Conservation (phyloP, 148 eudicot genomes). For the Amaranthus hypochondriacus region DNA sequence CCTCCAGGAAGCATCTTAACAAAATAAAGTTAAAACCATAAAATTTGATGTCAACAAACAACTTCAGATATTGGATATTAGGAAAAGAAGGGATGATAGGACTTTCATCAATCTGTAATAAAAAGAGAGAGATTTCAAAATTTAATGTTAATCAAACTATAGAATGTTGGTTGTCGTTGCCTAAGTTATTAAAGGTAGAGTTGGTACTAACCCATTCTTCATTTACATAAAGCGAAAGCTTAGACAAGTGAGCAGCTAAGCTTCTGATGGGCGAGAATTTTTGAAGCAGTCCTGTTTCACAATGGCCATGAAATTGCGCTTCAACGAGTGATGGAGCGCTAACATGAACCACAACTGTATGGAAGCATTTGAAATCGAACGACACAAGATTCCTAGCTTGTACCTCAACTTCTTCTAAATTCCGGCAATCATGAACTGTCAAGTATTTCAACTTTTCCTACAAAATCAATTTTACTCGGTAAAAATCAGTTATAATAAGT, state of each 20-base stretch:
- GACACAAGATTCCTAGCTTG: slow-evolving; percentile 9
- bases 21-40: background rate
- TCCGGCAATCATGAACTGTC: background rate
- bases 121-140: background rate
- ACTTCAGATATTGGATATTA: slow-evolving; percentile 1
- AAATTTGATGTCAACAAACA: background rate
- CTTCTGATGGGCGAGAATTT: background rate
- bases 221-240: slow-evolving; percentile 11
- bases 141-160: background rate
- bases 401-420: background rate
- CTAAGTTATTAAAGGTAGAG: background rate
- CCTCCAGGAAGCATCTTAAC: background rate
- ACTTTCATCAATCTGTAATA: background rate
- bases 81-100: background rate
- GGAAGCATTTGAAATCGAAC: background rate
- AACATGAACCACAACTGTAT: background rate
- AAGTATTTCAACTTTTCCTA: slow-evolving; percentile 6
- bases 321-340: slow-evolving; percentile 1
- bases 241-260: slow-evolving; percentile 1
- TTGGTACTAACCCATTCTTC: background rate
- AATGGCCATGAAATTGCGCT: background rate
- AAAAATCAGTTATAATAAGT: too few relatives aligned
- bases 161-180: background rate
- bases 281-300: background rate
- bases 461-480: too few relatives aligned